phyloP scores from a whole-genome alignment of 2,329 filamentous ascomycete species.

The Neurospora crassa region DNA sequence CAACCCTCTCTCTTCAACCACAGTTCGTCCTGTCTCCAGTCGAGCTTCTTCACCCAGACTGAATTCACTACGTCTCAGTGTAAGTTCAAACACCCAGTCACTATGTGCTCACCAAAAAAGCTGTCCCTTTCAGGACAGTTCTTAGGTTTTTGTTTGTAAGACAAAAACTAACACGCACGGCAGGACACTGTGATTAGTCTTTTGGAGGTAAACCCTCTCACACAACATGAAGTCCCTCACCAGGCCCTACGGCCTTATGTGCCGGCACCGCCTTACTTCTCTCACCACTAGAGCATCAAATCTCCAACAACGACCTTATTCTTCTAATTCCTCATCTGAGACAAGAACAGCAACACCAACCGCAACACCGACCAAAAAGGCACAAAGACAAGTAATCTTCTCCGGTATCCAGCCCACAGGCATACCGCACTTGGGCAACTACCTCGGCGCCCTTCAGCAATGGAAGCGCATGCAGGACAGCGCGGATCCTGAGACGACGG shows the following conservation, averaged over 20 bases:
- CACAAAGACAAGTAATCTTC: constrained; percentile 52
- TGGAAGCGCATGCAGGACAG: constrained; percentile 76
- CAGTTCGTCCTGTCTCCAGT: not conserved
- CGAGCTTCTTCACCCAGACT: not conserved
- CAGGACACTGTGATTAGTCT: not conserved
- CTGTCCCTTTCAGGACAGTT: not conserved
- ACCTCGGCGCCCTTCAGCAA: constrained; percentile 76
- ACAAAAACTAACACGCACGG: not conserved
- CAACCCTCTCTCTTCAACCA: not conserved
- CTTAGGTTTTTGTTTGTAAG: not conserved
- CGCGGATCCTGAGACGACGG: constrained; percentile 41
- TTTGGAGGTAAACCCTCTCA: not conserved
- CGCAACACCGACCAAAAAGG: not conserved
- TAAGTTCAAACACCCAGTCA: not conserved
- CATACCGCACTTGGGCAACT: constrained; percentile 89
- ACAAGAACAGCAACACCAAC: not conserved
- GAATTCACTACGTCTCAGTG: not conserved
- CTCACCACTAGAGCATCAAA: not conserved
- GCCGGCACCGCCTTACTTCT: not conserved
- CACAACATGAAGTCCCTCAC: not conserved
- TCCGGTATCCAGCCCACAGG: constrained; percentile 97
- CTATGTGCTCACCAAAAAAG: not conserved
- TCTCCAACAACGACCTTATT: not conserved
- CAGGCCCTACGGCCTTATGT: not conserved
- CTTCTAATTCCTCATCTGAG: not conserved